Evolutionary conservation across 768 basidiomycete genomes (phyloP), one percentile per base, ranked within the genome.

Genomic region (Collybia mongolica): DNA sequence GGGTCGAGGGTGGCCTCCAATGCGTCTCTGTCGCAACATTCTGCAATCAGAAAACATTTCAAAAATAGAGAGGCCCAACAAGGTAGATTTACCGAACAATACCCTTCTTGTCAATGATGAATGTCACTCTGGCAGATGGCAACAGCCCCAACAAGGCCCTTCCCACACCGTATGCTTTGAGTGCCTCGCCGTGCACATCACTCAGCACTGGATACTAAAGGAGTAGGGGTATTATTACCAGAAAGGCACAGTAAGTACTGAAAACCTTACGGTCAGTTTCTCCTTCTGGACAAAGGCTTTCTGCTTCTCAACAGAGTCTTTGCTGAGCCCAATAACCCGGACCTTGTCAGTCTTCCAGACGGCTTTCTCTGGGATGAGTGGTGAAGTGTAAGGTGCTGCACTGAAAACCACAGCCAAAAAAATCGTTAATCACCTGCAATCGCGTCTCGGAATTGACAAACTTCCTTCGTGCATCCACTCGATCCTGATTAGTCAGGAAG

Each of bases 401-500:
- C 32, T 14, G 2, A 12, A 12, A 6, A 32, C 3, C 2, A 14
- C 32, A 12, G 11, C 3, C 5, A 32, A 14, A 12, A 32, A 14
- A 32, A 12, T 14, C 11, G 11, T 32, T 14, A 63, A 79, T 49
- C 50, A 87, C 87, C 81, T 29, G 72, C 79, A 38, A 89, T 68
- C 2, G 89, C 89, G 70, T 93, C 88, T 20, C 91, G 80, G 66
- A 94, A 92, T 46, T 83, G 75, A 59, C 90, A 92, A 1, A 86
- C 90, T 65, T 93, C 84, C 59, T 78, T 84, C 15, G 88, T 94
- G 66, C 92, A 93, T 5, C 86, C 90, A 44, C 72, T 84, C 2
- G 88, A 81, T 5, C 84, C 88, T 84, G 45, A 29, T n/a, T 15
- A 8, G 22, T 14, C 32, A 32, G 28, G 26, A 20, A 38, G 18